Evolutionary conservation across 331 rosid species (phyloP), one percentile per base, ranked within the genome.

Genomic region (Stylosanthes scabra): DNA sequence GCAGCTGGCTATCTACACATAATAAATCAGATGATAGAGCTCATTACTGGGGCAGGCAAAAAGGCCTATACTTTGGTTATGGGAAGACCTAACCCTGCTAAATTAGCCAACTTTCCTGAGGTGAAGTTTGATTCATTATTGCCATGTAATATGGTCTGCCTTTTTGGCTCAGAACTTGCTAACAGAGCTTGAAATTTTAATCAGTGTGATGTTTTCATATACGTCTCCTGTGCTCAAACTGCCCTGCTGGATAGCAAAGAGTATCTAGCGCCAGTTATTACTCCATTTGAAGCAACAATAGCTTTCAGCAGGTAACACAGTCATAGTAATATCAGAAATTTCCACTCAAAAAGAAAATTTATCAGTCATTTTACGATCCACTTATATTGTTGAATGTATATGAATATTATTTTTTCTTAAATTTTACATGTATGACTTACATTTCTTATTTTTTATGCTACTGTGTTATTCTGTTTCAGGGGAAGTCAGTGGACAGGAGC

Each of bases 101-200:
- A 93, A 82, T 97, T 93, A 77, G 97, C 98, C 44, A 93, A 93
- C 87, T 93, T 91, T 71, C 97, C 98, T 6, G 97, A 91, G 98
- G 98, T 93, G 67, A 85, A 44, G 50, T 75, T 57, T 44, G 15
- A 63, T 66, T 59, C 55, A 46, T 54, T 66, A 45, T 59, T 54
- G 58, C 54, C 47, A 49, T 29, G 34, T 27, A 66, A n/a, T n/a
- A n/a, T n/a, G 9, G n/a, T 54, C 65, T 66, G 3, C 56, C 46
- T 50, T 39, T 40, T 4, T 66, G 20, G 64, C 54, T n/a, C 47
- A 50, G 49, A 67, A 68, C 28, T 56, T 75, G 51, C 77, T 75
- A 50, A 83, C 66, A 64, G 7, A 3, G 7, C 52, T 66, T 74
- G 37, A 34, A 34, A 58, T 59, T 68, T 67, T 60, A 66, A 72